Percentiles rank a stretch among this genome's conserved stretches.
Evolutionary conservation across 2,329 filamentous ascomycete species (phyloP).

Genomic region (Helotiales sp.): DNA sequence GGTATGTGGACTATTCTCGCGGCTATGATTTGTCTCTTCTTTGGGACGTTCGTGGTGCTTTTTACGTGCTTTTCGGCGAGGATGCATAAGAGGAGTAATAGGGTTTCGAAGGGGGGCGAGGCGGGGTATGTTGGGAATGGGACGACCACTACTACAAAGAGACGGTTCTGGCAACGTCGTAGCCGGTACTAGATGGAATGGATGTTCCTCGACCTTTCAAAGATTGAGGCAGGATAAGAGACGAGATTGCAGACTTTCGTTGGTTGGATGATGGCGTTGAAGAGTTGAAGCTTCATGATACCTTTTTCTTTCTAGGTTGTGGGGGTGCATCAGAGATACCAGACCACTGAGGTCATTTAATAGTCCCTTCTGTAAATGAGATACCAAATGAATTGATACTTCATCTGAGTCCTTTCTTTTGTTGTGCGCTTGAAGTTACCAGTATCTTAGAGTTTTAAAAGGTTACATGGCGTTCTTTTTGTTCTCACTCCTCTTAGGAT

Average conservation of each 20-base stretch:
- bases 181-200: conserved; percentile 13
- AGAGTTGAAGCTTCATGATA: not conserved
- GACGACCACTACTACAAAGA: conserved; percentile 1
- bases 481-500: no score
- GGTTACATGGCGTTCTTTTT: no score
- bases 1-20: conserved; percentile 61
- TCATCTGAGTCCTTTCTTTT: not conserved
- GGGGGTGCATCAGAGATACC: not conserved
- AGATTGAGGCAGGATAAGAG: not conserved
- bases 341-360: not conserved
- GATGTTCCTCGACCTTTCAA: not conserved
- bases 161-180: conserved; percentile 24
- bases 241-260: not conserved
- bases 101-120: conserved; percentile 10
- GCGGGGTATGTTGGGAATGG: conserved; percentile 20
- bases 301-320: not conserved
- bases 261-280: not conserved
- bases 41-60: conserved; percentile 58
- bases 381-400: not conserved
- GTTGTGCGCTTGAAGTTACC: no score
- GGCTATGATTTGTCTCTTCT: conserved; percentile 53
- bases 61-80: conserved; percentile 58
- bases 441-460: no score
- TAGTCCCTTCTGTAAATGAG: not conserved
- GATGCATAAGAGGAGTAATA: conserved; percentile 18